Evolutionary conservation across 257 asterid species (phyloP), one percentile per base, ranked within the genome.

Genomic region (Euphrasia confusa): DNA sequence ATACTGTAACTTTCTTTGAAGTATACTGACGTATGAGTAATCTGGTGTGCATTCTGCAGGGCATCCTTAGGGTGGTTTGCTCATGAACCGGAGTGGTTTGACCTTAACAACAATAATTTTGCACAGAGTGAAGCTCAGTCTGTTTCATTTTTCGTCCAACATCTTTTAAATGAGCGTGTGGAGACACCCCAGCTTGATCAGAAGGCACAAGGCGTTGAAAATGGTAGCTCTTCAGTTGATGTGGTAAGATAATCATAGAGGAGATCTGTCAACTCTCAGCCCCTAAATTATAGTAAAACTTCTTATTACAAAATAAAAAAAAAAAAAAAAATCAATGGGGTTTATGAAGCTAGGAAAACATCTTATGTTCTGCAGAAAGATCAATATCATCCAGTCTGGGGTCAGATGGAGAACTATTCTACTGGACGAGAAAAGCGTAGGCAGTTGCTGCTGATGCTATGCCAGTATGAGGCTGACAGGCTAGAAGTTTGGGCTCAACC

Each of bases 401-500:
- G 99, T 72, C 94, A 78, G 79, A 84, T 93, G 83, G 99, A 84
- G 69, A 83, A 88, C 75, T 85, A 83, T 78, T 77, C 80, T 61
- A 75, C 77, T 84, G 99, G 90, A 58, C 86, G 90, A 65, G 96
- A 93, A 73, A 93, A 82, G 76, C 81, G 97, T 64, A 90, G 83
- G 72, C 97, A 85, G 80, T 76, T 93, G 58, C 87, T 93, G 75
- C 60, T 87, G 79, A 87, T 93, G 95, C 79, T 93, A 69, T 89
- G 96, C 83, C 97, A 89, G 81, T 89, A 89, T 63, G 97, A 93
- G 69, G 87, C 94, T 58, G 97, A 93, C 76, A 86, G 99, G 71
- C 99, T 93, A 77, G 99, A 93, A 69, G 94, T 93, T 67, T 93
- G 99, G 99, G 96, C 99, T 72, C 95, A 87, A 65, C 99, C 99